Conservation (phyloP, 2,329 filamentous ascomycete genomes). For the Metarhizium robertsii region DNA sequence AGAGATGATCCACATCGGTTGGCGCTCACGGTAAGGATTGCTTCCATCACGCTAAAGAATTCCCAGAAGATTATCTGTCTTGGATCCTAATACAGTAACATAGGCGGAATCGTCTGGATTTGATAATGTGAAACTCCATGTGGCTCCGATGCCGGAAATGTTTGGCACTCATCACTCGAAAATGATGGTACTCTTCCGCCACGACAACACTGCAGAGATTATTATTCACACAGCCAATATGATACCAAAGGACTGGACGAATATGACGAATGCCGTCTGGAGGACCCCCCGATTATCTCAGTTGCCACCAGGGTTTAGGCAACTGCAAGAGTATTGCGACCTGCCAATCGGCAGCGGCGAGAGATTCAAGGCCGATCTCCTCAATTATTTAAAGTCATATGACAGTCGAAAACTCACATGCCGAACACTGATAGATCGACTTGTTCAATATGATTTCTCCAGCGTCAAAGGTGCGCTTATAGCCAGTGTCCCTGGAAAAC, state of each 20-base stretch:
- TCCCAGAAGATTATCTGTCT: neutral
- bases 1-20: conserved; percentile 52
- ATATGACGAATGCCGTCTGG: conserved; percentile 83
- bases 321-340: conserved; percentile 1
- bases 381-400: conserved; percentile 65
- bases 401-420: conserved; percentile 46
- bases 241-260: conserved; percentile 79
- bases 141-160: conserved; percentile 70
- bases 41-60: neutral
- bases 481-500: conserved; percentile 67
- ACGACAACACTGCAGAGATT: conserved; percentile 68
- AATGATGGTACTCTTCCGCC: conserved; percentile 75
- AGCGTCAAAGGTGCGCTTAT: conserved; percentile 60
- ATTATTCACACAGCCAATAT: conserved; percentile 87
- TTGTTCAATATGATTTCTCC: conserved; percentile 60
- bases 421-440: conserved; percentile 42
- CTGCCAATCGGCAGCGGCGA: conserved; percentile 45
- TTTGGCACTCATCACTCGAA: conserved; percentile 84
- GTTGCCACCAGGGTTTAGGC: conserved; percentile 5
- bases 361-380: conserved; percentile 66
- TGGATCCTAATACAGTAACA: neutral
- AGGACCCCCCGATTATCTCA: conserved; percentile 60
- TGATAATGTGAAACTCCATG: conserved; percentile 59
- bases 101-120: conserved; percentile 39
- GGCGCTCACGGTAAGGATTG: conserved; percentile 41